Evolutionary conservation across 2,329 filamentous ascomycete species (phyloP).

Genomic region (Coniochaeta sp.): DNA sequence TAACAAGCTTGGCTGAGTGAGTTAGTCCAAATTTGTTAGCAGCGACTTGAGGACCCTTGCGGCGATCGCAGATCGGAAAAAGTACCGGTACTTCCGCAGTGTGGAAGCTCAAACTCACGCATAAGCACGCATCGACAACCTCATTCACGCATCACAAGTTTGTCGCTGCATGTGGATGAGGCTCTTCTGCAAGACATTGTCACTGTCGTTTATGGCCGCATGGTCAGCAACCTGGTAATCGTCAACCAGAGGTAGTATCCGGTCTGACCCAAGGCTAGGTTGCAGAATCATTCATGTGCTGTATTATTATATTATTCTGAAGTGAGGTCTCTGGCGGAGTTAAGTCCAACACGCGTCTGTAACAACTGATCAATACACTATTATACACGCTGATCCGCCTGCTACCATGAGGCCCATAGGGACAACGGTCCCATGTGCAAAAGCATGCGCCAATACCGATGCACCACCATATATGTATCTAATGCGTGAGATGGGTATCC

Average conservation of each 20-base stretch:
- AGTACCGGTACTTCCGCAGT: neutral
- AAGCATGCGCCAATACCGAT: neutral
- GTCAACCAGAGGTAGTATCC: neutral
- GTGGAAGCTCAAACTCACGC: neutral
- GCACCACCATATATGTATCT: too few relatives aligned
- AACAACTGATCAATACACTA: neutral
- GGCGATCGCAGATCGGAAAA: neutral
- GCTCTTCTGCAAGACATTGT: neutral
- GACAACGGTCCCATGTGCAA: neutral
- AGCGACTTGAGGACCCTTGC: neutral
- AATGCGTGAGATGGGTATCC: conserved; percentile 2
- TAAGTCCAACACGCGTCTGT: too few relatives aligned
- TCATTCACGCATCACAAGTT: neutral
- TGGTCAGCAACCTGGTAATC: neutral
- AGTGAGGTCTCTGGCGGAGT: too few relatives aligned
- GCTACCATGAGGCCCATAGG: neutral
- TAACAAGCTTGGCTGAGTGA: neutral
- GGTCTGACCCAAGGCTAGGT: too few relatives aligned
- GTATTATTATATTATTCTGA: too few relatives aligned
- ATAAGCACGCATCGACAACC: conserved; percentile 2
- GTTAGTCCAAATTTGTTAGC: neutral
- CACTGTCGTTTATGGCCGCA: neutral
- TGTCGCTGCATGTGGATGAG: neutral
- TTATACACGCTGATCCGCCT: neutral
- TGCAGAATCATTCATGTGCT: too few relatives aligned